phyloP scores from a whole-genome alignment of 2,329 filamentous ascomycete genomes.

The Epichloe aotearoae region DNA sequence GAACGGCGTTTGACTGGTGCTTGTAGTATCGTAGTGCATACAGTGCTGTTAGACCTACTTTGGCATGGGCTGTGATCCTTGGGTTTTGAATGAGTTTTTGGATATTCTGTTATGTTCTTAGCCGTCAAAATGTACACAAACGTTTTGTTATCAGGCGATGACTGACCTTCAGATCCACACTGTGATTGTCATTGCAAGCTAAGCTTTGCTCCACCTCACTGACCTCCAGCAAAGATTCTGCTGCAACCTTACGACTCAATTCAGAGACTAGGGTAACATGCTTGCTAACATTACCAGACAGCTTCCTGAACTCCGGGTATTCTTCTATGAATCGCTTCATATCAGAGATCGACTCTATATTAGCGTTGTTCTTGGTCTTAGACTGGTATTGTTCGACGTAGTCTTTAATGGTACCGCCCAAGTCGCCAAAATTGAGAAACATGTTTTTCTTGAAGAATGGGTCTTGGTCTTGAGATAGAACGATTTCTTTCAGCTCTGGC shows the following conservation, averaged over 20 bases:
- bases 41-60: slow-evolving; percentile 81
- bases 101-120: slow-evolving; percentile 44
- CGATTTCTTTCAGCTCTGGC: slow-evolving; percentile 83
- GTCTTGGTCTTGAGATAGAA: slow-evolving; percentile 91
- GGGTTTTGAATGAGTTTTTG: slow-evolving; percentile 78
- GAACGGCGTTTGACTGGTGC: slow-evolving; percentile 68
- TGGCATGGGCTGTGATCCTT: slow-evolving; percentile 64
- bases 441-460: slow-evolving; percentile 99
- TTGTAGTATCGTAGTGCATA: slow-evolving; percentile 90
- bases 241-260: slow-evolving; percentile 73
- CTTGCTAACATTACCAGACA: slow-evolving; percentile 96
- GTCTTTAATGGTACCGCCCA: slow-evolving; percentile 93
- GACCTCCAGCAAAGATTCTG: slow-evolving; percentile 83
- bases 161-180: slow-evolving; percentile 71
- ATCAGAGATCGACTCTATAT: slow-evolving; percentile 92
- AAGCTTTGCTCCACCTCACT: slow-evolving; percentile 95
- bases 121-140: slow-evolving; percentile 1
- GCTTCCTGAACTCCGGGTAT: slow-evolving; percentile 92
- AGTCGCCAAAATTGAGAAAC: slow-evolving; percentile 93
- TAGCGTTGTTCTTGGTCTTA: slow-evolving; percentile 91
- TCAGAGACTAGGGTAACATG: slow-evolving; percentile 94
- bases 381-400: slow-evolving; percentile 98
- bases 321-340: slow-evolving; percentile 99
- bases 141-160: neutral
- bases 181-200: slow-evolving; percentile 93